These are phyloP conservation scores for Aspergillus heteromorphus DNA, from an alignment of 495 filamentous ascomycete species.

Conservation along the genomic window DNA sequence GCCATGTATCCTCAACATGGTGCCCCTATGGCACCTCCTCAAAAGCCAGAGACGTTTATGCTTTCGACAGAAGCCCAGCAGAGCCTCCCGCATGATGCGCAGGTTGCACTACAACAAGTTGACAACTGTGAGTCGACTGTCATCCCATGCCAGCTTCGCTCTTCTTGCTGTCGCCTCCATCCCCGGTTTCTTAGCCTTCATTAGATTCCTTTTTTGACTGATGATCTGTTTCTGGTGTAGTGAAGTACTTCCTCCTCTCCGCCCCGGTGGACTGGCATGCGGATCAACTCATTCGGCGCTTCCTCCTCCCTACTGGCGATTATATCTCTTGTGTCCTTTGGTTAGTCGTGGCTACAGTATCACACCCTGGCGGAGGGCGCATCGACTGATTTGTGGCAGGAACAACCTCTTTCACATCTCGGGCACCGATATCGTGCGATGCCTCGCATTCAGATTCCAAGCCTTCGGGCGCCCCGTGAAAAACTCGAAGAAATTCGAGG, in stretches of 20 bases:
- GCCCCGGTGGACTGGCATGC: conserved; percentile 96
- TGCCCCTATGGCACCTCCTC: conserved; percentile 60
- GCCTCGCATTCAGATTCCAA: conserved; percentile 96
- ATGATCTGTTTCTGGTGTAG: conserved; percentile 41
- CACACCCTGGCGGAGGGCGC: not conserved
- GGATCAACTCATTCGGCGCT: conserved; percentile 94
- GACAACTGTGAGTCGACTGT: conserved; percentile 78
- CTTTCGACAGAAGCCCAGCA: conserved; percentile 94
- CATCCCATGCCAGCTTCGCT: not conserved
- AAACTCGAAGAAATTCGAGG: conserved; percentile 99
- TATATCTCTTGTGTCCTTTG: conserved; percentile 98
- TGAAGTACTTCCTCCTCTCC: conserved; percentile 99
- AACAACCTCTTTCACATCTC: conserved; percentile 99
- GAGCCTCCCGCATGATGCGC: conserved; percentile 89
- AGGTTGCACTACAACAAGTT: conserved; percentile 96
- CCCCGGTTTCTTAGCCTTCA: not conserved
- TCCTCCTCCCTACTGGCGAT: conserved; percentile 93
- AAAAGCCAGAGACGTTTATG: conserved; percentile 98
- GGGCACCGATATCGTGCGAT: conserved; percentile 97
- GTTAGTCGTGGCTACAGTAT: conserved; percentile 41
- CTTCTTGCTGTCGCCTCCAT: not conserved
- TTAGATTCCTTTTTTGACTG: conserved; percentile 5
- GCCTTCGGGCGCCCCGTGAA: conserved; percentile 97
- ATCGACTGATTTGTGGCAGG: conserved; percentile 42
- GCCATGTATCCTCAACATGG: conserved; percentile 50